Base-by-base conservation (phyloP, 768 basidiomycete genomes). In the Dacryopinax spathularia region DNA sequence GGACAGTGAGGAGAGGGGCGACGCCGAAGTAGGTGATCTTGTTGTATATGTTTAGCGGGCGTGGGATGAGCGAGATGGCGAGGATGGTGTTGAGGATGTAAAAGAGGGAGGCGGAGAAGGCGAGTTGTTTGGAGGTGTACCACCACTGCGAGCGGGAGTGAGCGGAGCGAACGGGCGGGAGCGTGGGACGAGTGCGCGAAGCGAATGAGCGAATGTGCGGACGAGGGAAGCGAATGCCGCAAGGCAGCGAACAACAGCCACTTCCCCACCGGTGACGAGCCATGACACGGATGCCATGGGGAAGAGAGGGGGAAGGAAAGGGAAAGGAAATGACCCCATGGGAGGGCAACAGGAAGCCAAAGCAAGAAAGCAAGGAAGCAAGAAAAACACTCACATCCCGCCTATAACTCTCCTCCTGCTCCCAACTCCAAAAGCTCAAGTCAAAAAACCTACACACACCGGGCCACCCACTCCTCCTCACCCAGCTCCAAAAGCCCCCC, bases 11-110 rank as follows among this genome's bases (percentile, higher is more conserved):
- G 48, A 56, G 13, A 7, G 48, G 48, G 25, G 48, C 48, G 48
- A 56, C 31, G 25, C 48, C 48, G 48, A 56, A 56, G 29, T 56
- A 56, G 48, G 48, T 56, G 48, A 56, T 56, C 48, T 56, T 56
- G 48, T 56, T 56, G 48, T 56, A 56, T 7, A 56, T 22, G 48
- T 56, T 56, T 25, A 56, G 48, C 25, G 48, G 48, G 29, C 48
- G 48, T 29, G 48, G 48, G 48, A 56, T 56, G 29, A 56, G 48
- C 22, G 48, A 56, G 48, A 56, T 56, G 25, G 48, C 48, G 13
- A 56, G 48, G 48, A 56, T 56, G 48, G 48, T 56, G 29, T 56
- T 56, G 48, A 56, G 48, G 48, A 56, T 29, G 29, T 56, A 56
- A 29, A 56, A 56, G 48, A 56, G 48, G 48, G 48, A 56, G 48